A percentile compares a stretch with the other conserved stretches of the same genome.
Evolutionary conservation across 192 early-diverging fungal species (phyloP).

Genomic region (Linderina pennispora): DNA sequence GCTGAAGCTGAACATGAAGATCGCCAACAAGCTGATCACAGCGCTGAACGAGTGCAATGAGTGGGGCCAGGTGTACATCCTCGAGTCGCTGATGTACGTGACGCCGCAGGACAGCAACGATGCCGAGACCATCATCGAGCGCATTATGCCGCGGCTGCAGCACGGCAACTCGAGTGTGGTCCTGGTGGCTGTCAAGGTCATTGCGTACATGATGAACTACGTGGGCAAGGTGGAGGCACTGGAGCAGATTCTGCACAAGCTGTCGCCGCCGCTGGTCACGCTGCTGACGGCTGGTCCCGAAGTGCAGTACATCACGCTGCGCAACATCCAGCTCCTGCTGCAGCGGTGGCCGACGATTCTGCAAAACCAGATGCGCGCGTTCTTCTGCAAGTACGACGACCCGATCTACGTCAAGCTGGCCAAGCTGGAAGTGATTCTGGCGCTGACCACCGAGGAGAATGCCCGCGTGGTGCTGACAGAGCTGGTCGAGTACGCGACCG

Average conservation of each 20-base stretch:
- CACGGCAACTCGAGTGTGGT: conserved; percentile 95
- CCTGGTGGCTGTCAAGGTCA: conserved; percentile 77
- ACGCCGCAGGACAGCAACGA: conserved; percentile 81
- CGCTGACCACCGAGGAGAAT: conserved; percentile 76
- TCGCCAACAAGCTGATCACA: conserved; percentile 86
- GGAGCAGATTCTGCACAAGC: conserved; percentile 66
- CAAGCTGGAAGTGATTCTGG: conserved; percentile 93
- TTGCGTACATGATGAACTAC: conserved; percentile 93
- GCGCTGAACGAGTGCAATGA: conserved; percentile 96
- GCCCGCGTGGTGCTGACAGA: conserved; percentile 86
- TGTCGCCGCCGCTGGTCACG: conserved; percentile 92
- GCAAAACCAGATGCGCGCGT: conserved; percentile 92
- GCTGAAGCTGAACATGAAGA: conserved; percentile 74
- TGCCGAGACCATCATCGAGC: conserved; percentile 87
- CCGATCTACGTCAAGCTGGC: conserved; percentile 98
- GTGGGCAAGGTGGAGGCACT: conserved; percentile 77
- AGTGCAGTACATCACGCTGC: conserved; percentile 94
- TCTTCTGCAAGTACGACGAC: conserved; percentile 99
- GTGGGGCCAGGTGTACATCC: conserved; percentile 95
- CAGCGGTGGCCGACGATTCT: conserved; percentile 86
- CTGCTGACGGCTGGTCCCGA: conserved; percentile 83
- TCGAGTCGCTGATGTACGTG: conserved; percentile 87
- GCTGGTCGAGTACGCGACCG: conserved; percentile 90
- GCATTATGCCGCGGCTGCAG: conserved; percentile 83
- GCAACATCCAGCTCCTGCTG: conserved; percentile 93